Conservation (phyloP, 2,329 filamentous ascomycete species). For the Penicillium hordei region DNA sequence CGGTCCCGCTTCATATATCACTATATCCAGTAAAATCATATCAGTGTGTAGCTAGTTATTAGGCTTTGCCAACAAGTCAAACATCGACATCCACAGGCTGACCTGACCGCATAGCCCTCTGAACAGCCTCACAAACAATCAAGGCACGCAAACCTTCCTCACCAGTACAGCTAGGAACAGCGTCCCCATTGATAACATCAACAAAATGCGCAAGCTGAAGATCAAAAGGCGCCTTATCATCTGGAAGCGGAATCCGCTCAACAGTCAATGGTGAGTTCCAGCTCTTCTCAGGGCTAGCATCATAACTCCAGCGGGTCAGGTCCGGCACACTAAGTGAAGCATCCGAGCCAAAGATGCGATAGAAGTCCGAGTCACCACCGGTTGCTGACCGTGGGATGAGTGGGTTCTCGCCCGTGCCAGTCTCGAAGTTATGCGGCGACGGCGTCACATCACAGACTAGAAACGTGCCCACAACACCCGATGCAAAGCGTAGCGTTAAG, state of each 20-base stretch:
- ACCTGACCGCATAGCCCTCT: conserved; percentile 44
- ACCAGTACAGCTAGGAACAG: conserved; percentile 49
- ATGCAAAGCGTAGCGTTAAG: conserved; percentile 54
- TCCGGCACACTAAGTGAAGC: conserved; percentile 56
- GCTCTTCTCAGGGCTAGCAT: conserved; percentile 37
- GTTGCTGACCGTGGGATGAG: conserved; percentile 44
- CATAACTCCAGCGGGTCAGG: conserved; percentile 53
- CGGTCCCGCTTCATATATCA: background rate
- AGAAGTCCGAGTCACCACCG: conserved; percentile 46
- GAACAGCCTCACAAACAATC: conserved; percentile 54
- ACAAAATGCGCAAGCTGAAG: conserved; percentile 55
- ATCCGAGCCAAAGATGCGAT: conserved; percentile 56
- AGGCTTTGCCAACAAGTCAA: conserved; percentile 13
- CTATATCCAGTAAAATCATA: background rate
- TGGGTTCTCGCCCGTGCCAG: conserved; percentile 60
- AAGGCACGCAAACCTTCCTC: conserved; percentile 54
- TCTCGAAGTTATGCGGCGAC: conserved; percentile 57
- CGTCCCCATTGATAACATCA: conserved; percentile 47
- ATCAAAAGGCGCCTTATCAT: conserved; percentile 51
- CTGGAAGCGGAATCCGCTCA: conserved; percentile 32
- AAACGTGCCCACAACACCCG: conserved; percentile 58
- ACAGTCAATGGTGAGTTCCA: conserved; percentile 44
- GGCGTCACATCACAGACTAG: conserved; percentile 55
- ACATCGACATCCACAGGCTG: conserved; percentile 36
- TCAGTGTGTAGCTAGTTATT: background rate